These are phyloP conservation scores for Euphorbia peplus DNA, from an alignment of 345 rosid species.

Conservation along the genomic window DNA sequence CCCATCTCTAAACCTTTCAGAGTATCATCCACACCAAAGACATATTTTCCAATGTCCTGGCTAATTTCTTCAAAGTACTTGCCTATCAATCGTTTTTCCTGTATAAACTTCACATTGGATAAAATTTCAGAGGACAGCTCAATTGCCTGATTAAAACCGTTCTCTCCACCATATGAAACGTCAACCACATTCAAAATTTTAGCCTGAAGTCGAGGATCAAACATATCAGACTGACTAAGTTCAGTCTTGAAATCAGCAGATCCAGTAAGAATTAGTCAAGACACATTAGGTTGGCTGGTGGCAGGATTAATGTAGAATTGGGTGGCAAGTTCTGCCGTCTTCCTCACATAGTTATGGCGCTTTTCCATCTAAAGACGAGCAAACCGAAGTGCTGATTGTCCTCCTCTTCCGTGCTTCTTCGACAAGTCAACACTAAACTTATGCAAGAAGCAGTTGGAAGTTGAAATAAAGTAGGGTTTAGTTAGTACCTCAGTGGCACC, in stretches of 20 bases:
- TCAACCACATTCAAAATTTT: slow-evolving; percentile 87
- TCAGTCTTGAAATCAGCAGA: slow-evolving; percentile 94
- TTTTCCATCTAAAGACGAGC: slow-evolving; percentile 95
- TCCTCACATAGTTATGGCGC: no score
- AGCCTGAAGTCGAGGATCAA: slow-evolving; percentile 94
- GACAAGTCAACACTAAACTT: slow-evolving; percentile 87
- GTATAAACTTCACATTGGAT: slow-evolving; percentile 90
- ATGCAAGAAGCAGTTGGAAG: slow-evolving; percentile 26
- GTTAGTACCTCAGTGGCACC: slow-evolving; percentile 99
- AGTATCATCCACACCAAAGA: slow-evolving; percentile 84
- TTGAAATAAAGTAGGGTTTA: no score
- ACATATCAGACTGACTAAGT: slow-evolving; percentile 90
- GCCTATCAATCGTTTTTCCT: slow-evolving; percentile 81
- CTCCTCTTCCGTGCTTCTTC: slow-evolving; percentile 96
- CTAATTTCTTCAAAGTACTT: slow-evolving; percentile 94
- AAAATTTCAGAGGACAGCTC: slow-evolving; percentile 87
- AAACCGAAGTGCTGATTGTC: slow-evolving; percentile 89
- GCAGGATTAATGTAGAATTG: slow-evolving; percentile 84
- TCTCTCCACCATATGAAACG: slow-evolving; percentile 89
- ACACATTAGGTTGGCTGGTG: slow-evolving; percentile 88
- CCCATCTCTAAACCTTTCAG: slow-evolving; percentile 87
- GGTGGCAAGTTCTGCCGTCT: slow-evolving; percentile 92
- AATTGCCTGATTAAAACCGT: slow-evolving; percentile 89
- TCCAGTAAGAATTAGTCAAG: slow-evolving; percentile 90
- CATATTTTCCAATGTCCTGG: slow-evolving; percentile 88